Evolutionary conservation across 176 grass and related monocot genomes (phyloP).

Genomic region (Metroxylon sagu): DNA sequence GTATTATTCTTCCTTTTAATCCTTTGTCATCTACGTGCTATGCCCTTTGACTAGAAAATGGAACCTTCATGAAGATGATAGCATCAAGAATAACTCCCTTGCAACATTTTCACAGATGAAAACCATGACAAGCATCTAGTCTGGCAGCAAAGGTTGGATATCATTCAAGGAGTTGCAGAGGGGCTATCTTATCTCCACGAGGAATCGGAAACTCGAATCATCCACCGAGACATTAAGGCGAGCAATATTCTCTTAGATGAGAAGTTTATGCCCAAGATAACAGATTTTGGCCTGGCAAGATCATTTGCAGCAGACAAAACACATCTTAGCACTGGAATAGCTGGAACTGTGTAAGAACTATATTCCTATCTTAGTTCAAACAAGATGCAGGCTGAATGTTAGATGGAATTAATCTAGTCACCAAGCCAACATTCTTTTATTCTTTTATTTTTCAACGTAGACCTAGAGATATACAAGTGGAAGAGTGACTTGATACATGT

Average conservation of each 20-base stretch:
- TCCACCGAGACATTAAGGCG: constrained; percentile 85
- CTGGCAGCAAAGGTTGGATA: constrained; percentile 50
- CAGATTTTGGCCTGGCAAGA: constrained; percentile 84
- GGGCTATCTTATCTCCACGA: constrained; percentile 83
- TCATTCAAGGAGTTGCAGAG: constrained; percentile 74
- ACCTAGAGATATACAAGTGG: no score
- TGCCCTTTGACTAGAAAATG: no score
- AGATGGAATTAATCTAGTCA: no score
- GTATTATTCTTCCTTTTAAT: no score
- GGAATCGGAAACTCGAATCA: constrained; percentile 69
- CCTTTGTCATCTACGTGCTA: no score
- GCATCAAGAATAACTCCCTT: neutral
- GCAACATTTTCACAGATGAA: constrained; percentile 33
- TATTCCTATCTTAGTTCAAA: no score
- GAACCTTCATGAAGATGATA: no score
- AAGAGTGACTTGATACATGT: no score
- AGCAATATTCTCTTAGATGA: constrained; percentile 90
- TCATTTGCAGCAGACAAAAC: constrained; percentile 54
- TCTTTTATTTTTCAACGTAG: no score
- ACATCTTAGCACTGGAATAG: constrained; percentile 77
- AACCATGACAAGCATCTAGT: constrained; percentile 42
- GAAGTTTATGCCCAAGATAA: constrained; percentile 74
- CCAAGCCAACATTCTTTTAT: no score
- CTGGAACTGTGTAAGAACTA: constrained; percentile 65
- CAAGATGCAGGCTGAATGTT: no score